Percentiles rank a stretch among this genome's conserved stretches.
Conservation (phyloP, 2,329 filamentous ascomycete species). For the Dendryphion nanum region DNA sequence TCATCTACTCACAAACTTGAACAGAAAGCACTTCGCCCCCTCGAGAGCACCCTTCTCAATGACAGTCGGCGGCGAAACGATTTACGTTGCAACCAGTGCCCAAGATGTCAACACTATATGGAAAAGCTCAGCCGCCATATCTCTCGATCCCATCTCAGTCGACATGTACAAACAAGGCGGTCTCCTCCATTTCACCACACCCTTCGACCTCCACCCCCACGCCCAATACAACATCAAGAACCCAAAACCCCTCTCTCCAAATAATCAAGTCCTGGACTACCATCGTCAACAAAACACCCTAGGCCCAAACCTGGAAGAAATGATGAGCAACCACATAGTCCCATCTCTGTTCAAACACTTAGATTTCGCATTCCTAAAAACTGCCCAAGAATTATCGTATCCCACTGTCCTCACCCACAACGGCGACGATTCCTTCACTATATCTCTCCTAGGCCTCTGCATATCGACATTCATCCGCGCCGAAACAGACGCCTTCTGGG, state of each 20-base stretch:
- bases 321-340: conserved; percentile 4
- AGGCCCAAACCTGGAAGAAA: conserved; percentile 7
- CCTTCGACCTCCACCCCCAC: conserved; percentile 6
- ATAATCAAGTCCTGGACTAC: too few species aligned
- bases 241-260: too few species aligned
- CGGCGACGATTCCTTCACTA: not conserved
- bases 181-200: conserved; percentile 3
- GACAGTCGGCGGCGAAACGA: conserved; percentile 5
- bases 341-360: conserved; percentile 5
- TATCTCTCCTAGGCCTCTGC: conserved; percentile 10
- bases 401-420: not conserved
- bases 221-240: conserved; percentile 8
- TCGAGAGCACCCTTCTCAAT: conserved; percentile 9
- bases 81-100: conserved; percentile 10
- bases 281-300: too few species aligned
- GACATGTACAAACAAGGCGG: conserved; percentile 8
- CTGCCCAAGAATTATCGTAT: too few species aligned
- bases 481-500: conserved; percentile 8
- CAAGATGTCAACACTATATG: conserved; percentile 7
- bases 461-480: conserved; percentile 1
- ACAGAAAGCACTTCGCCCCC: conserved; percentile 10
- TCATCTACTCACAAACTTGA: not conserved
- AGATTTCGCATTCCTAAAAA: not conserved
- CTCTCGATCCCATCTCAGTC: conserved; percentile 8
- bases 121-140: too few species aligned